Conservation (phyloP, 345 rosid species). For the Kandelia obovata region DNA sequence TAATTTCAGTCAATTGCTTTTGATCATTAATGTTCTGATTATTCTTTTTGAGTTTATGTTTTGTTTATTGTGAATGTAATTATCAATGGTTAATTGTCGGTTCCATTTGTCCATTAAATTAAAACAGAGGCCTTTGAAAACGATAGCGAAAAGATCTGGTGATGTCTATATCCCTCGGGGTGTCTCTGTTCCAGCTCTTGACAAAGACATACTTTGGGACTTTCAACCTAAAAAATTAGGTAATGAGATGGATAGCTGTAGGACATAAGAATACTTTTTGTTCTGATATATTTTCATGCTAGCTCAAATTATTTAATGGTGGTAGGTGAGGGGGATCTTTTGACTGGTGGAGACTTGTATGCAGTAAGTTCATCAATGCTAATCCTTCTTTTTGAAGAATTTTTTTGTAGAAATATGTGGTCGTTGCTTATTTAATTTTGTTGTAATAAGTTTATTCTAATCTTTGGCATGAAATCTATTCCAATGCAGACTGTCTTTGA, state of each 20-base stretch:
- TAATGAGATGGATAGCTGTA: conserved; percentile 20
- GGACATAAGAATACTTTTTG: no score
- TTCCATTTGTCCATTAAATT: neutral
- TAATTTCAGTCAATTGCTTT: neutral
- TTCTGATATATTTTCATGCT: neutral
- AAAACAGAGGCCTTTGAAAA: conserved; percentile 91
- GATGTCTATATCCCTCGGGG: conserved; percentile 99
- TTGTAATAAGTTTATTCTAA: conserved; percentile 10
- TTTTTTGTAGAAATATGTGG: neutral
- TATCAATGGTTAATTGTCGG: conserved; percentile 6
- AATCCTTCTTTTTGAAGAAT: conserved; percentile 5
- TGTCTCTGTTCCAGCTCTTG: conserved; percentile 96
- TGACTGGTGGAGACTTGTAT: conserved; percentile 98
- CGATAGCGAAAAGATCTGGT: conserved; percentile 87
- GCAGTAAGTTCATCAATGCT: conserved; percentile 66
- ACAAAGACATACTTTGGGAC: conserved; percentile 93
- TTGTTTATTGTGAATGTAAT: neutral
- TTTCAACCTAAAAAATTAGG: conserved; percentile 91
- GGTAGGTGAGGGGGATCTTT: conserved; percentile 90
- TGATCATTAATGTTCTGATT: neutral
- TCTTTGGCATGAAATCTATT: conserved; percentile 15
- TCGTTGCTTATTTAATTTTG: no score
- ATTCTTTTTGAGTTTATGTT: conserved; percentile 2
- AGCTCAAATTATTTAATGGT: conserved; percentile 11
- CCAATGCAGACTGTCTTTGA: conserved; percentile 81